phyloP scores from a whole-genome alignment of 768 basidiomycete species.

The Boletus subparvulus region DNA sequence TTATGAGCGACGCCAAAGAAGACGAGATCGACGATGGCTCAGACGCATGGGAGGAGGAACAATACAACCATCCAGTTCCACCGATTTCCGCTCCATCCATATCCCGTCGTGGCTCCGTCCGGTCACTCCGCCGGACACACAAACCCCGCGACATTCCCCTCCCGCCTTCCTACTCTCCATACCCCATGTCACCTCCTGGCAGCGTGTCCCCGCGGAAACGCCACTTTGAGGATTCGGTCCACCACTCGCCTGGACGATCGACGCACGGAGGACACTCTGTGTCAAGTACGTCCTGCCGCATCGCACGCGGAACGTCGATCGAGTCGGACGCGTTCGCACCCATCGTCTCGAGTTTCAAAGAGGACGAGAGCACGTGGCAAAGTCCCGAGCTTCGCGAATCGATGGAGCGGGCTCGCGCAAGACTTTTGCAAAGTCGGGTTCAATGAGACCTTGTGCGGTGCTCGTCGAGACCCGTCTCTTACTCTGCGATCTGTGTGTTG shows the following conservation, averaged over 20 bases:
- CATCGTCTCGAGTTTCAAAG: slow-evolving; percentile 32
- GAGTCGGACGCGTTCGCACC: slow-evolving; percentile 33
- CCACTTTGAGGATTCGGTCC: slow-evolving; percentile 31
- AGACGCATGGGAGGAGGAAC: slow-evolving; percentile 75
- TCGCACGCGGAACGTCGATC: slow-evolving; percentile 33
- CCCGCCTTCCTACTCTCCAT: slow-evolving; percentile 30
- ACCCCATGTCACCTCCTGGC: slow-evolving; percentile 27
- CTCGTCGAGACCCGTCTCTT: not conserved
- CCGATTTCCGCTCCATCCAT: slow-evolving; percentile 13
- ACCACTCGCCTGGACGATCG: slow-evolving; percentile 25
- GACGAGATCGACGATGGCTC: slow-evolving; percentile 77
- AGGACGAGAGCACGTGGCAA: slow-evolving; percentile 53
- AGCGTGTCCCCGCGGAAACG: slow-evolving; percentile 37
- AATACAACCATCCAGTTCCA: not conserved
- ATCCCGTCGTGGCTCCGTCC: slow-evolving; percentile 30
- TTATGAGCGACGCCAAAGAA: slow-evolving; percentile 70
- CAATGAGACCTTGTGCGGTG: slow-evolving; percentile 6
- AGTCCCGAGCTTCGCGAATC: slow-evolving; percentile 67
- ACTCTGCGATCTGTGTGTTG: not conserved
- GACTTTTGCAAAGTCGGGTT: slow-evolving; percentile 18
- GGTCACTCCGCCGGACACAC: slow-evolving; percentile 24
- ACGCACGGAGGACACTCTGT: slow-evolving; percentile 7
- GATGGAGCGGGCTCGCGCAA: slow-evolving; percentile 66
- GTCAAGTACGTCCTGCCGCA: slow-evolving; percentile 17
- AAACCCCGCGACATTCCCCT: slow-evolving; percentile 25